These are phyloP conservation scores for Leccinum boreale DNA, from an alignment of 768 basidiomycete species.

Conservation along the genomic window DNA sequence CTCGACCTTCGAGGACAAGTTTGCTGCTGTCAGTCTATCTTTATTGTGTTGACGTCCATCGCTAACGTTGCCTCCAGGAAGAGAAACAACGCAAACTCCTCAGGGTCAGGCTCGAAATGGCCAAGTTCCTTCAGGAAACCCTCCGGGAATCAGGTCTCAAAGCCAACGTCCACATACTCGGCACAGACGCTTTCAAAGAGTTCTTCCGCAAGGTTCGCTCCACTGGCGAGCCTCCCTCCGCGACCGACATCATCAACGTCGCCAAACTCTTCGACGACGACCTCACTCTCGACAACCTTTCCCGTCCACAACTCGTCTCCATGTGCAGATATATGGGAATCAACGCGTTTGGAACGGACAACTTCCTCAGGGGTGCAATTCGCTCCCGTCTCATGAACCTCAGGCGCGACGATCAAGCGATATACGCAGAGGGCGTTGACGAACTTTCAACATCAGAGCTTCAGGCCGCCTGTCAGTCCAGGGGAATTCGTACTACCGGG, in stretches of 20 bases:
- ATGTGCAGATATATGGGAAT: constrained; percentile 98
- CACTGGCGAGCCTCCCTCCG: constrained; percentile 91
- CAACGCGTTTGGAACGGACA: constrained; percentile 98
- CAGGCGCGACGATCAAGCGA: constrained; percentile 90
- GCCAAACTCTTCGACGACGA: constrained; percentile 98
- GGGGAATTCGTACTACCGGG: constrained; percentile 87
- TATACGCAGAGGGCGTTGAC: constrained; percentile 85
- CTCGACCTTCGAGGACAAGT: constrained; percentile 97
- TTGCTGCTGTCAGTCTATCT: constrained; percentile 64
- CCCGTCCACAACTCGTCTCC: constrained; percentile 95
- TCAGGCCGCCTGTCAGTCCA: constrained; percentile 88
- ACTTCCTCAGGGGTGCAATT: constrained; percentile 92
- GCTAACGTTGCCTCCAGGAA: constrained; percentile 48
- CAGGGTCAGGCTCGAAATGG: constrained; percentile 95
- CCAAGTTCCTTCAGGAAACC: constrained; percentile 98
- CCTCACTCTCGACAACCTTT: constrained; percentile 95
- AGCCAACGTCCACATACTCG: constrained; percentile 89
- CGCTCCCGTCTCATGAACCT: constrained; percentile 78
- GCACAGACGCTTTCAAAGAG: constrained; percentile 95
- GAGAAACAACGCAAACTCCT: constrained; percentile 97
- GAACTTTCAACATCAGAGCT: constrained; percentile 89
- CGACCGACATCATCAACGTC: constrained; percentile 86
- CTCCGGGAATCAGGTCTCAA: constrained; percentile 91
- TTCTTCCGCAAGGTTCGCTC: constrained; percentile 99
- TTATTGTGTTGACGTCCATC: background rate